Conservation (phyloP, 345 rosid genomes). For the Hevea brasiliensis region DNA sequence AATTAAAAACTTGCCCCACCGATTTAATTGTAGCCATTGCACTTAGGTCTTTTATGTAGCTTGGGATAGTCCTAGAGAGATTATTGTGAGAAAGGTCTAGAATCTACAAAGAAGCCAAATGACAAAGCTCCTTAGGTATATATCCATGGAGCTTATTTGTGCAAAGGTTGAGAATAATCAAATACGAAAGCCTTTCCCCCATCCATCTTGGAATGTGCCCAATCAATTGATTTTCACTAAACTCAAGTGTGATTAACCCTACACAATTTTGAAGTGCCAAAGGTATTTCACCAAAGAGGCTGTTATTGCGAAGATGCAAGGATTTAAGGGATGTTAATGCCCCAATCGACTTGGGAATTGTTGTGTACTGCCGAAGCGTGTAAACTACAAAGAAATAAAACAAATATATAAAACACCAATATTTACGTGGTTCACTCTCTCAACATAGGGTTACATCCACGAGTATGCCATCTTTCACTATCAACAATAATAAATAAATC, state of each 20-base stretch:
- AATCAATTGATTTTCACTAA: neutral
- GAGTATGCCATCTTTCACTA: no score
- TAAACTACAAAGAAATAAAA: no score
- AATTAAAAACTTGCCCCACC: neutral
- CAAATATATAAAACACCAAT: no score
- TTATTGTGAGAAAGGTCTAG: slow-evolving; percentile 19
- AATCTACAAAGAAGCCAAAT: neutral
- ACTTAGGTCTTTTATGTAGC: slow-evolving; percentile 10
- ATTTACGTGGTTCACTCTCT: no score
- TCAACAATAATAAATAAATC: no score
- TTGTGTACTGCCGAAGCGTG: no score
- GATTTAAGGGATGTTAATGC: neutral
- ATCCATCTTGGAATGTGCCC: slow-evolving; percentile 18
- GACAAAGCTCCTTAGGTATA: neutral
- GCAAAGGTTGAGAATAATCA: slow-evolving; percentile 1
- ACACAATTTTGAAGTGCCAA: neutral
- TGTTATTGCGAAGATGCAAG: slow-evolving; percentile 11
- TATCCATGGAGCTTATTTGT: slow-evolving; percentile 5
- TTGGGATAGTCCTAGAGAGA: slow-evolving; percentile 11
- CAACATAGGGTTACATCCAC: no score
- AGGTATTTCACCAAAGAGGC: slow-evolving; percentile 8
- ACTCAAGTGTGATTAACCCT: neutral
- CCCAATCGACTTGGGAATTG: slow-evolving; percentile 3
- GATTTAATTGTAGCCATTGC: neutral
- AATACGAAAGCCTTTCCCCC: neutral